phyloP scores from a whole-genome alignment of 2,329 filamentous ascomycete species.

The Lasiodiplodia theobromae region DNA sequence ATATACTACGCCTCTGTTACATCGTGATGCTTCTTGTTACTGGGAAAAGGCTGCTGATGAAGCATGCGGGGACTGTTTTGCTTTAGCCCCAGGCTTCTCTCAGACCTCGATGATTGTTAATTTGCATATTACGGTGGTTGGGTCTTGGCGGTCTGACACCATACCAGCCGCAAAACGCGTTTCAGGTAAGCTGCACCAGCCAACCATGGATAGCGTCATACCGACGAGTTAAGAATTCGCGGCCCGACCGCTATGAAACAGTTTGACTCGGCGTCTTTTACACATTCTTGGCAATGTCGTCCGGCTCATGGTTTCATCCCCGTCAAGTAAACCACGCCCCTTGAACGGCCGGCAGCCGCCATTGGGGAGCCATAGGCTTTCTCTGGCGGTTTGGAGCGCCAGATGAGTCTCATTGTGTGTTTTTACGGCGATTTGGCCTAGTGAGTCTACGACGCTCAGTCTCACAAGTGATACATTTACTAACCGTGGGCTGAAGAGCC shows the following conservation, averaged over 20 bases:
- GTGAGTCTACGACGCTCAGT: not conserved
- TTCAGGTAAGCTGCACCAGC: slow-evolving; percentile 4
- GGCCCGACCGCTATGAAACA: slow-evolving; percentile 1
- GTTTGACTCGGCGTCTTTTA: slow-evolving; percentile 1
- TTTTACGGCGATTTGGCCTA: not conserved
- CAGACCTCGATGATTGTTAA: too few species aligned
- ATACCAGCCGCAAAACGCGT: not conserved
- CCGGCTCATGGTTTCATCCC: not conserved
- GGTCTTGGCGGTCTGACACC: slow-evolving; percentile 10
- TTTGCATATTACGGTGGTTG: too few species aligned
- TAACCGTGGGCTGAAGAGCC: not conserved
- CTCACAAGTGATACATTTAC: not conserved
- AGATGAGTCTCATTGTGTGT: not conserved
- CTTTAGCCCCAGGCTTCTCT: too few species aligned
- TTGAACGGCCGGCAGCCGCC: too few species aligned
- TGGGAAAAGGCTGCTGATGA: too few species aligned
- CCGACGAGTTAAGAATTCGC: not conserved
- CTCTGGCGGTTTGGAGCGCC: too few species aligned
- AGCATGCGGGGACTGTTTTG: too few species aligned
- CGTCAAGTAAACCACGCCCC: not conserved
- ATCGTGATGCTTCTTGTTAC: too few species aligned
- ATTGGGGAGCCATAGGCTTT: too few species aligned
- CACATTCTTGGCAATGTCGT: not conserved
- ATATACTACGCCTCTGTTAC: too few species aligned
- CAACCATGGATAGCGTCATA: slow-evolving; percentile 14